These are phyloP conservation scores for Fusarium subglutinans DNA, from an alignment of 2,329 filamentous ascomycete genomes.

Conservation along the genomic window DNA sequence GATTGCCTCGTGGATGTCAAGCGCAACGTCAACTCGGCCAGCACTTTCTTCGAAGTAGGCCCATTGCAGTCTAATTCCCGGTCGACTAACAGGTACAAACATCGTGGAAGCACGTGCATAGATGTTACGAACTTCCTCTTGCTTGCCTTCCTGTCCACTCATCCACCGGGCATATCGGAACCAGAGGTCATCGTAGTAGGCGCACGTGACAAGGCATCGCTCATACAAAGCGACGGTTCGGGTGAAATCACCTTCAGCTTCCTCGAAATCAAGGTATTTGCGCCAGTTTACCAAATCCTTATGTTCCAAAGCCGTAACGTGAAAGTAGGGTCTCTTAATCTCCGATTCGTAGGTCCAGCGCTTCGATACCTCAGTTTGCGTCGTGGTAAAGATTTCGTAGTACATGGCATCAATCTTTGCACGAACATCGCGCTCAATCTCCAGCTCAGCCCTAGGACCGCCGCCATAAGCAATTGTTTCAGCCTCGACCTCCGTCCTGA, in stretches of 20 bases:
- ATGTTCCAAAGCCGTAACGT: slow-evolving; percentile 91
- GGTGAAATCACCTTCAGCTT: slow-evolving; percentile 79
- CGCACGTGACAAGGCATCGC: slow-evolving; percentile 89
- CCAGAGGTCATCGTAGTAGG: slow-evolving; percentile 98
- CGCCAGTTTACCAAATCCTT: slow-evolving; percentile 89
- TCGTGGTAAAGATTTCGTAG: slow-evolving; percentile 81
- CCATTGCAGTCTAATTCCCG: slow-evolving; percentile 86
- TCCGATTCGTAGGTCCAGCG: slow-evolving; percentile 95
- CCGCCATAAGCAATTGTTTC: slow-evolving; percentile 65
- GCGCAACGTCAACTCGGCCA: slow-evolving; percentile 78
- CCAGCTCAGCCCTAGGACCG: slow-evolving; percentile 72
- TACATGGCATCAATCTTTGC: slow-evolving; percentile 82
- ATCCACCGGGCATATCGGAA: slow-evolving; percentile 97
- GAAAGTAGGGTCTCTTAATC: slow-evolving; percentile 96
- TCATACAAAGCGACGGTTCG: slow-evolving; percentile 89
- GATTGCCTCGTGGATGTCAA: slow-evolving; percentile 85
- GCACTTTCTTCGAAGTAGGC: slow-evolving; percentile 93
- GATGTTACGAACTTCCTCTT: slow-evolving; percentile 91
- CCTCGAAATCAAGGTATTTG: slow-evolving; percentile 96
- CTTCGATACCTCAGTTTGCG: slow-evolving; percentile 88
- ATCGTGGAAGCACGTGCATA: slow-evolving; percentile 87
- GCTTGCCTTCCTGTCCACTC: slow-evolving; percentile 79
- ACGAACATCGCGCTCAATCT: slow-evolving; percentile 85
- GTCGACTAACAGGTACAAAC: slow-evolving; percentile 86
- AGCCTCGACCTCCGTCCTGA: slow-evolving; percentile 76